Conservation (phyloP, 1,284 basidiomycete genomes). For the Heterobasidion irregulare region DNA sequence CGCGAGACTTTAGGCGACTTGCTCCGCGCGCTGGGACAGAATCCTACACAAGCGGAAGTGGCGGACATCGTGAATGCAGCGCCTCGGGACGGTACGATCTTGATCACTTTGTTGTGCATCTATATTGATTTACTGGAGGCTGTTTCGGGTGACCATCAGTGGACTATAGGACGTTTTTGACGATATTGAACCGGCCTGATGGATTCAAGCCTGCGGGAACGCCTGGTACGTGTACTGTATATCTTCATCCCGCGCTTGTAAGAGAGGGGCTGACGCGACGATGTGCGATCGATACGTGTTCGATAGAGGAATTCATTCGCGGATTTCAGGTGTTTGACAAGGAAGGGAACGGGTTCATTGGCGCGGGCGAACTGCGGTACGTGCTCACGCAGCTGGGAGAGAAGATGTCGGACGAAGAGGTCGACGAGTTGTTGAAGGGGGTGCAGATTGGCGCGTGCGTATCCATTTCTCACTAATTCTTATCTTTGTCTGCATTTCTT, state of each 20-base stretch:
- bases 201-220: conserved; percentile 96
- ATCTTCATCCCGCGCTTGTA: not conserved
- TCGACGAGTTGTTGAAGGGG: conserved; percentile 95
- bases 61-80: conserved; percentile 70
- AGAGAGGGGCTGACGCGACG: not conserved
- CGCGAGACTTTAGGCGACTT: conserved; percentile 92
- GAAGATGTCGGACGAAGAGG: conserved; percentile 97
- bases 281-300: not conserved
- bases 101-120: not conserved
- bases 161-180: conserved; percentile 84
- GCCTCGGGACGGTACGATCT: conserved; percentile 63
- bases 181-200: conserved; percentile 90
- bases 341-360: conserved; percentile 95
- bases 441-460: conserved; percentile 81
- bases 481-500: not conserved
- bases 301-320: conserved; percentile 92
- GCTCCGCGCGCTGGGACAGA: conserved; percentile 91
- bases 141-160: conserved; percentile 39
- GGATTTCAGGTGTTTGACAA: conserved; percentile 99
- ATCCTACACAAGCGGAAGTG: conserved; percentile 96
- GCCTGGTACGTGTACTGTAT: conserved; percentile 49
- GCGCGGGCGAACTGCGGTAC: conserved; percentile 87
- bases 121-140: conserved; percentile 4
- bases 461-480: not conserved
- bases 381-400: conserved; percentile 94